These are phyloP conservation scores for Ceriops decandra DNA, from an alignment of 345 rosid genomes.

Conservation along the genomic window DNA sequence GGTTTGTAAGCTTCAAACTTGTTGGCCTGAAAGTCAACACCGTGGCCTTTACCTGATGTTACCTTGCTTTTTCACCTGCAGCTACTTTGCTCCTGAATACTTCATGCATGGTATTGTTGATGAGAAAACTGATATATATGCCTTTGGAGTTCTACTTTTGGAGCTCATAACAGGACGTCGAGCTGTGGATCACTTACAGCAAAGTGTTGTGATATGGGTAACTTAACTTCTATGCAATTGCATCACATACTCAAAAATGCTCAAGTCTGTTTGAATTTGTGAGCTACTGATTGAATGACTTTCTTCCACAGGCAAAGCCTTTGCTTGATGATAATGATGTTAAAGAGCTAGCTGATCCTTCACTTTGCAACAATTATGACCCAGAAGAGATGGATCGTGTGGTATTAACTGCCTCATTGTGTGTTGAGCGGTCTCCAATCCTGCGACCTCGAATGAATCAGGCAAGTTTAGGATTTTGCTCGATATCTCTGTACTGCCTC, in stretches of 20 bases:
- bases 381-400: slow-evolving; percentile 62
- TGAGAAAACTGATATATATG: slow-evolving; percentile 87
- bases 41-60: neutral
- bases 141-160: slow-evolving; percentile 84
- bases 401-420: slow-evolving; percentile 70
- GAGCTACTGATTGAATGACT: neutral
- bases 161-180: slow-evolving; percentile 81
- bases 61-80: slow-evolving; percentile 24
- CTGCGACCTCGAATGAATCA: slow-evolving; percentile 87
- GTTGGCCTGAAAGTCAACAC: neutral
- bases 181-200: slow-evolving; percentile 64
- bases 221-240: slow-evolving; percentile 6
- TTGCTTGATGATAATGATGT: slow-evolving; percentile 52
- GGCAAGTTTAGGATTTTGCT: slow-evolving; percentile 32
- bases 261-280: neutral
- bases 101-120: slow-evolving; percentile 91
- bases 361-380: slow-evolving; percentile 49
- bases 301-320: slow-evolving; percentile 64
- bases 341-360: slow-evolving; percentile 58
- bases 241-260: neutral
- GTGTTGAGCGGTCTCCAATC: slow-evolving; percentile 75
- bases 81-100: slow-evolving; percentile 95
- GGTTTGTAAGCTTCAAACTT: slow-evolving; percentile 42
- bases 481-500: neutral
- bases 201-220: slow-evolving; percentile 84